Evolutionary conservation across 768 basidiomycete genomes (phyloP).

Genomic region (Hortiboletus flavorubellus): DNA sequence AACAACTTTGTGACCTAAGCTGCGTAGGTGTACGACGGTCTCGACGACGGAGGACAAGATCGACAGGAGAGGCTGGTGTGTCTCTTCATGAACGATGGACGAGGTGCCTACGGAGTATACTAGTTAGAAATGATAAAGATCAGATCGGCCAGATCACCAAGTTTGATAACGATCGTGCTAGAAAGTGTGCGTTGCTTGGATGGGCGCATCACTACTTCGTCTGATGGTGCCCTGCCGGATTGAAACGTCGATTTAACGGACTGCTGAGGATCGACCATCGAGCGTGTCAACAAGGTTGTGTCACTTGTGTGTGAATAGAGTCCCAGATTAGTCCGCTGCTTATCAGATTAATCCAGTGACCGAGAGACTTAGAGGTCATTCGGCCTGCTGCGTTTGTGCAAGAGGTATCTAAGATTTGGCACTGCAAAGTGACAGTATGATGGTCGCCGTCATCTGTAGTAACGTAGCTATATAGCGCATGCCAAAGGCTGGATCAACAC

Average conservation of each 20-base stretch:
- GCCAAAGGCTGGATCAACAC: too few species aligned
- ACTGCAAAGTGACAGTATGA: too few species aligned
- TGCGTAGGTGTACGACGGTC: slow-evolving; percentile 74
- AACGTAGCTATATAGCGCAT: too few species aligned
- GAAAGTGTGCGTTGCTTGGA: slow-evolving; percentile 31
- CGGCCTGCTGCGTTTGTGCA: too few species aligned
- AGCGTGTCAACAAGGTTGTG: background rate
- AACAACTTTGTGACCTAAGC: slow-evolving; percentile 88
- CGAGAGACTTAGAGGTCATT: too few species aligned
- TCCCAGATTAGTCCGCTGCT: too few species aligned
- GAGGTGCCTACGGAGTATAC: slow-evolving; percentile 61
- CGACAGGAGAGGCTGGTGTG: slow-evolving; percentile 88
- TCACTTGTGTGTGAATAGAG: background rate
- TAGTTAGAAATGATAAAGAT: slow-evolving; percentile 7
- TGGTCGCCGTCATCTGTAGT: too few species aligned
- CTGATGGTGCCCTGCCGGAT: background rate
- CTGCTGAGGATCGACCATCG: slow-evolving; percentile 15
- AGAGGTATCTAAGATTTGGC: too few species aligned
- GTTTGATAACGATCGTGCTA: slow-evolving; percentile 82
- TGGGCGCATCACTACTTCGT: slow-evolving; percentile 15
- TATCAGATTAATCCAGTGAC: too few species aligned
- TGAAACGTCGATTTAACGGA: slow-evolving; percentile 3
- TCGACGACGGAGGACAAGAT: slow-evolving; percentile 91
- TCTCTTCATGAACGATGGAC: slow-evolving; percentile 93
- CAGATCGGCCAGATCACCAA: slow-evolving; percentile 48